A percentile compares a stretch with the other conserved stretches of the same genome.
Conservation (phyloP, 345 rosid genomes). For the Lepidium aucheri region DNA sequence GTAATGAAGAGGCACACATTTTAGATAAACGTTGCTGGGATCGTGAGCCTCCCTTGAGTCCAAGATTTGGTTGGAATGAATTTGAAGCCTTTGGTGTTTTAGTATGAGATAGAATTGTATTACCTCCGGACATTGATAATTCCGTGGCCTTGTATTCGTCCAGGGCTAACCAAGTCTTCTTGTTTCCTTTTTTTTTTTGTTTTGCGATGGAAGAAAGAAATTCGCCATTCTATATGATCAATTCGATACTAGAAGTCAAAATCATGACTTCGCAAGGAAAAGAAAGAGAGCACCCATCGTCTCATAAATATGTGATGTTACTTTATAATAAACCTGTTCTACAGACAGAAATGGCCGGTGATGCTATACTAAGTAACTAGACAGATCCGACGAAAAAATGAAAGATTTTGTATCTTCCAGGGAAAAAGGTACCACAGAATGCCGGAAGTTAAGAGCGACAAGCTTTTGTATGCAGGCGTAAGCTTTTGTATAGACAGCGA, state of each 20-base stretch:
- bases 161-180: background rate
- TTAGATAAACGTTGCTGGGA: background rate
- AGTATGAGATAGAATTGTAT: slow-evolving; percentile 19
- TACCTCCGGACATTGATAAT: slow-evolving; percentile 1
- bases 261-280: background rate
- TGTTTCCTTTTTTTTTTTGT: background rate
- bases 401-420: background rate
- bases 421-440: background rate
- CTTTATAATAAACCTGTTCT: background rate
- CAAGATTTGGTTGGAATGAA: background rate
- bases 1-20: background rate
- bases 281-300: background rate
- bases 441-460: too few relatives aligned
- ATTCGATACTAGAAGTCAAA: background rate
- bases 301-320: background rate
- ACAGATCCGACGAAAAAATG: background rate
- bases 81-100: slow-evolving; percentile 6
- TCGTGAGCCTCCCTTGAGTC: background rate
- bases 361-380: background rate
- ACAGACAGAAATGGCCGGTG: background rate
- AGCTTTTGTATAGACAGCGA: too few relatives aligned
- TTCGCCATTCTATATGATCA: background rate
- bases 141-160: background rate
- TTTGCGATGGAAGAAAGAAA: background rate
- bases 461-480: too few relatives aligned